Evolutionary conservation across 2,329 filamentous ascomycete species (phyloP).

Genomic region (Knoxdaviesia proteae): DNA sequence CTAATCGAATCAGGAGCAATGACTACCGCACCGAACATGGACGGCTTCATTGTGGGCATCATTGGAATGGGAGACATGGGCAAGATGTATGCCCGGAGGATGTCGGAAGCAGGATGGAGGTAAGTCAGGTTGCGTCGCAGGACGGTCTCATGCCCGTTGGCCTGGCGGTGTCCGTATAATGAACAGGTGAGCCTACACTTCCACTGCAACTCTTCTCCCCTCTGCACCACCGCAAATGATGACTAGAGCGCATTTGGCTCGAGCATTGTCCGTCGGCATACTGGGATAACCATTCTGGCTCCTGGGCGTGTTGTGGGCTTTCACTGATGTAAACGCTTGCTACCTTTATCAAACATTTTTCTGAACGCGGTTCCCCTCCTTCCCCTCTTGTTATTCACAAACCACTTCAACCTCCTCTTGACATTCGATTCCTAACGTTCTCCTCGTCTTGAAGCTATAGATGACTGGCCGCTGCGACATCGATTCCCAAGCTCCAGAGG

Average conservation of each 20-base stretch:
- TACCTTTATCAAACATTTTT: slow-evolving; percentile 71
- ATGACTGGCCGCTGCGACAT: too few relatives aligned
- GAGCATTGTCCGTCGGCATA: slow-evolving; percentile 57
- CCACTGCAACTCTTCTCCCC: slow-evolving; percentile 1
- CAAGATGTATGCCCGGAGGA: slow-evolving; percentile 83
- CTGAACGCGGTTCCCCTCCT: slow-evolving; percentile 36
- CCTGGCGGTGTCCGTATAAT: background rate
- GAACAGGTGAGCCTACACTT: background rate
- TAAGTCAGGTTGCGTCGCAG: slow-evolving; percentile 19
- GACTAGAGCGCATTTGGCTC: slow-evolving; percentile 99
- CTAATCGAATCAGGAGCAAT: background rate
- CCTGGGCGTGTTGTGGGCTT: slow-evolving; percentile 36
- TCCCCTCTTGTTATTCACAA: background rate
- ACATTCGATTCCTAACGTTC: too few relatives aligned
- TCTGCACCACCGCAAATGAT: slow-evolving; percentile 41
- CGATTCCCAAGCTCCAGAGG: too few relatives aligned
- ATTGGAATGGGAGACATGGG: slow-evolving; percentile 99
- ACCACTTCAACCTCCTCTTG: too few relatives aligned
- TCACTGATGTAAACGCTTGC: slow-evolving; percentile 99
- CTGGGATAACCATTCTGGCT: slow-evolving; percentile 57
- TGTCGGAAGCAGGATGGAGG: slow-evolving; percentile 93
- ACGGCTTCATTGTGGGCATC: slow-evolving; percentile 64
- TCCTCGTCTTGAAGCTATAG: too few relatives aligned
- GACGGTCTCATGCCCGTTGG: slow-evolving; percentile 1
- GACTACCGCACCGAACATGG: slow-evolving; percentile 19